Base-by-base conservation (phyloP, 2,329 filamentous ascomycete genomes). In the Diaporthe nobilis region DNA sequence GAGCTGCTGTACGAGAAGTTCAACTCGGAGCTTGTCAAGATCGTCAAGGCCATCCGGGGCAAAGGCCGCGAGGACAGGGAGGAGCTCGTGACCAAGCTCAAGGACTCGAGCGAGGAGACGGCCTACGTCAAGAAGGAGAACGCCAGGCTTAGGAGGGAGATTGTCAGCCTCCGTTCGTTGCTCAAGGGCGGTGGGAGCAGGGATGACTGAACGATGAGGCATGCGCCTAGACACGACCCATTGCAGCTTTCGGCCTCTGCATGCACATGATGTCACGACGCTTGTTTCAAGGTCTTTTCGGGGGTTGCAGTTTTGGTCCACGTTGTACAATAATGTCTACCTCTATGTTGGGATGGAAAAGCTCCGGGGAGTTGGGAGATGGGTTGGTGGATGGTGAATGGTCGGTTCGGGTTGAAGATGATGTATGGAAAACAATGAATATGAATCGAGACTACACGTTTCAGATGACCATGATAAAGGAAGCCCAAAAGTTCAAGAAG, bases 1-100 rank as follows among this genome's bases (percentile, higher is more conserved):
- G 96, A 98, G 85, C 90, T 96, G 42, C 88, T 98, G 73, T 98
- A 98, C 83, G 94, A 96, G 79, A 93, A 93, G 77, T 98, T 98
- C 87, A 98, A 98, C 81, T 91, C 92, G n/a, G 96, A 98, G 85
- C 86, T 98, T 65, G 93, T 91, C 79, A 95, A 94, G 86, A 94
- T 98, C 76, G 88, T 95, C 58, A 93, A 92, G 82, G 94, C 93
- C 55, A 88, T 97, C 65, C 92, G 91, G 82, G 90, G 90, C 76
- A 93, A 93, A 78, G 91, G 91, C 5, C 93, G 94, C 67, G 93
- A 95, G 57, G 95, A 94, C 15, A 94, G 94, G 80, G 94, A 95
- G 80, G 94, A 96, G 80, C 85, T 98, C 76, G 89, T 95, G 81
- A 86, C 86, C 49, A 91, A 92, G 81, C 83, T 98, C 76, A 93